These are phyloP conservation scores for Viridothelium virens DNA, from an alignment of 495 filamentous ascomycete genomes.

Conservation along the genomic window DNA sequence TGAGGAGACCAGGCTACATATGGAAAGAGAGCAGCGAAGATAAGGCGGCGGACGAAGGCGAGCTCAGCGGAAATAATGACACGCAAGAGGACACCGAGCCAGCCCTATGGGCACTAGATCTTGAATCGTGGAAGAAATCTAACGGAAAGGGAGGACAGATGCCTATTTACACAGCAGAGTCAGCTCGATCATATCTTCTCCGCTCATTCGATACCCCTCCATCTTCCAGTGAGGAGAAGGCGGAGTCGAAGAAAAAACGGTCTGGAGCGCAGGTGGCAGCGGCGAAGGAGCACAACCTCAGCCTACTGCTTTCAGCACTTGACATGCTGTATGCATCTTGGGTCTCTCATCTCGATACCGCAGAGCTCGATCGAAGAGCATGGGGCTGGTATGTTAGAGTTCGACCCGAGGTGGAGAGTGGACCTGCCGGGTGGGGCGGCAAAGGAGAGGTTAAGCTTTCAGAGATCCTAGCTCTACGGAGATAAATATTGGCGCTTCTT, in stretches of 20 bases:
- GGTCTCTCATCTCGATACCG: constrained; percentile 46
- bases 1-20: constrained; percentile 71
- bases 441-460: constrained; percentile 60
- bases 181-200: constrained; percentile 52
- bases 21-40: constrained; percentile 43
- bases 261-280: constrained; percentile 36
- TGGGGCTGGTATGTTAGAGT: constrained; percentile 77
- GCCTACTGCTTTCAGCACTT: constrained; percentile 55
- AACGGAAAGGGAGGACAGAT: constrained; percentile 39
- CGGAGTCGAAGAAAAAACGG: constrained; percentile 33
- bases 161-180: constrained; percentile 61
- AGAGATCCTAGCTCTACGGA: constrained; percentile 57
- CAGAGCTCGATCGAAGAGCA: constrained; percentile 63
- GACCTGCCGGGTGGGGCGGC: constrained; percentile 70
- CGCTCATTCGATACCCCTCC: constrained; percentile 47
- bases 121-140: constrained; percentile 52
- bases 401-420: constrained; percentile 62
- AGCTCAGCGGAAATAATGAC: not conserved
- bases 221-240: constrained; percentile 11
- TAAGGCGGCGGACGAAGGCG: constrained; percentile 14
- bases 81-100: constrained; percentile 37
- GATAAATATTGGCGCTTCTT: constrained; percentile 18
- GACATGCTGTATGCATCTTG: constrained; percentile 65
- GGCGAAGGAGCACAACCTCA: constrained; percentile 60
- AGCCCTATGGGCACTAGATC: constrained; percentile 70